Conservation (phyloP, 1,284 basidiomycete genomes). For the Trichosporon asahii region DNA sequence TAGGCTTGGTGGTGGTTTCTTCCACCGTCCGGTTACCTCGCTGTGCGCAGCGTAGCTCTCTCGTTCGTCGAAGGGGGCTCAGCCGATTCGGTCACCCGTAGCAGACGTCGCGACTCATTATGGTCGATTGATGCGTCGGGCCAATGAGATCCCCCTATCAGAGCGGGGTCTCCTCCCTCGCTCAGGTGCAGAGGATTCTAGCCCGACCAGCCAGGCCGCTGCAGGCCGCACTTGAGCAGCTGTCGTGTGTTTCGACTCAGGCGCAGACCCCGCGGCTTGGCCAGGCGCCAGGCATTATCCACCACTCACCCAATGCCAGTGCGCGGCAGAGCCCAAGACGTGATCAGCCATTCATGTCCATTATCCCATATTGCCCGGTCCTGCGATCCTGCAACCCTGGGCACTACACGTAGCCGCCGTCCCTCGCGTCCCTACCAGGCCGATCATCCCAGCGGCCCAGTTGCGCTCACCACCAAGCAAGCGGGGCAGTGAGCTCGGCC, state of each 20-base stretch:
- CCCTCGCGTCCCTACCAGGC: not conserved
- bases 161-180: not conserved
- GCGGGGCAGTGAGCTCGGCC: constrained; percentile 4
- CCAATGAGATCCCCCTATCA: not conserved
- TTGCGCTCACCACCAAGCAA: not conserved
- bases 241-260: constrained; percentile 7
- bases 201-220: not conserved
- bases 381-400: not conserved
- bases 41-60: not conserved
- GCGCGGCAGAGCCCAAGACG: not conserved
- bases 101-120: not conserved
- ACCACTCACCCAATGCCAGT: not conserved
- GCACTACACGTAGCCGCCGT: too few species aligned
- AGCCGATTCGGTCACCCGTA: constrained; percentile 9
- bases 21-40: not conserved
- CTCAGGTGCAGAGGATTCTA: not conserved
- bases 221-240: too few species aligned
- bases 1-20: not conserved
- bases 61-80: not conserved
- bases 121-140: not conserved
- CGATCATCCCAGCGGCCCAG: constrained; percentile 5
- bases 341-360: not conserved
- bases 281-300: not conserved
- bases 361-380: not conserved
- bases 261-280: not conserved